Evolutionary conservation across 2,329 filamentous ascomycete species (phyloP).

Genomic region (Talaromyces marneffei): DNA sequence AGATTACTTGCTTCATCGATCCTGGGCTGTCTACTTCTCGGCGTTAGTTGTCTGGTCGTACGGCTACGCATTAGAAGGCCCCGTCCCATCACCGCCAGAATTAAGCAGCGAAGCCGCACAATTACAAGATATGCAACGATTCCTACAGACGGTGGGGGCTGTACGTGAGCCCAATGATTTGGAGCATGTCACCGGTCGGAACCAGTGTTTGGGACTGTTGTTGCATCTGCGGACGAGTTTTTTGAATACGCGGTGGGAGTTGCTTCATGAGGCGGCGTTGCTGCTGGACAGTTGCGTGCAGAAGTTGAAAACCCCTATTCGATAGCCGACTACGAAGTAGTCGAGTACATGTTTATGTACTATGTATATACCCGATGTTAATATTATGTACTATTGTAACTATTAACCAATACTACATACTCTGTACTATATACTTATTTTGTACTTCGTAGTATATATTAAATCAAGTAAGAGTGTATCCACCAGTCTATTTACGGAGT

Average conservation of each 20-base stretch:
- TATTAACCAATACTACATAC: no score
- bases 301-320: constrained; percentile 37
- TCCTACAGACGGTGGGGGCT: constrained; percentile 65
- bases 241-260: constrained; percentile 77
- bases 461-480: no score
- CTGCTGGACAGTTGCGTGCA: constrained; percentile 76
- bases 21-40: constrained; percentile 94
- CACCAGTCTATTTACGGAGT: not conserved
- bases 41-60: constrained; percentile 92
- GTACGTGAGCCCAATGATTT: constrained; percentile 73
- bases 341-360: not conserved
- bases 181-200: constrained; percentile 66
- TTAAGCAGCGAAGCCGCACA: constrained; percentile 60
- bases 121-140: constrained; percentile 71
- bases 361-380: not conserved
- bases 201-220: constrained; percentile 74
- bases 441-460: no score
- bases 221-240: constrained; percentile 79
- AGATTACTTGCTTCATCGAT: constrained; percentile 82
- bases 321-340: not conserved
- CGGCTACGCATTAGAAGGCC: constrained; percentile 81
- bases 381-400: not conserved
- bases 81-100: constrained; percentile 49
- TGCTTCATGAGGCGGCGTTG: constrained; percentile 79
- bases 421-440: no score